Base-by-base conservation (phyloP, 495 filamentous ascomycete species). In the Hypoxylon cercidicola region DNA sequence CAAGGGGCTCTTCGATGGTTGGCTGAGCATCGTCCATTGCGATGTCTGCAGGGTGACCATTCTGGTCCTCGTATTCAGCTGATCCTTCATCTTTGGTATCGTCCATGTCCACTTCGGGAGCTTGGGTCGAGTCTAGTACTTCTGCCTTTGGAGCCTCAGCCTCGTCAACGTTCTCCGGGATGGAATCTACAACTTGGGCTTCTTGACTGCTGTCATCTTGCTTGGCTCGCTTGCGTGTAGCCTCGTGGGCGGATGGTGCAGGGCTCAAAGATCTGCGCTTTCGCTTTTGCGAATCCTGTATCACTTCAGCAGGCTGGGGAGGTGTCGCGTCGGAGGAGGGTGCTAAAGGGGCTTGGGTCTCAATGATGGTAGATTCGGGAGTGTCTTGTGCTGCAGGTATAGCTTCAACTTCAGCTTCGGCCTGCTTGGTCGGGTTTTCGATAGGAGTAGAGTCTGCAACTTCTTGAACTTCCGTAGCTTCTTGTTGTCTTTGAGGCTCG, bases 191-290 rank as follows among this genome's bases (percentile, higher is more conserved):
- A 21, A 25, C 49, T 32, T 46, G 28, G 18, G 39, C 51, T 28
- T 69, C 62, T 41, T 51, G 53, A 34, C 45, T 62, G n/a, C 60
- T 46, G 20, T 62, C 41, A 15, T 73, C 68, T 10, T 70, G 77
- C 44, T 71, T 73, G 4, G 75, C 55, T 19, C 82, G 77, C 69
- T 86, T 86, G 18, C 72, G 69, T 7, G 70, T 63, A 25, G 69
- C 57, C 32, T 82, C 79, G 12, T 78, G 72, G 0, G 77, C 77
- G 0, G 85, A 82, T 5, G 85, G 85, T 25, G 85, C 81, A 12
- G 90, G 91, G 60, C 84, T 92, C 51, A 83, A 79, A 47, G 89
- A 93, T 62, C 88, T 82, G 35, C 91, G 86, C 76, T 93, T 93
- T 46, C 91, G 83, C 74, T 91, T 93, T 55, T 84, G 85, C 19